These are phyloP conservation scores for Metarhizium sp. DNA, from an alignment of 2,329 filamentous ascomycete genomes.

Conservation along the genomic window DNA sequence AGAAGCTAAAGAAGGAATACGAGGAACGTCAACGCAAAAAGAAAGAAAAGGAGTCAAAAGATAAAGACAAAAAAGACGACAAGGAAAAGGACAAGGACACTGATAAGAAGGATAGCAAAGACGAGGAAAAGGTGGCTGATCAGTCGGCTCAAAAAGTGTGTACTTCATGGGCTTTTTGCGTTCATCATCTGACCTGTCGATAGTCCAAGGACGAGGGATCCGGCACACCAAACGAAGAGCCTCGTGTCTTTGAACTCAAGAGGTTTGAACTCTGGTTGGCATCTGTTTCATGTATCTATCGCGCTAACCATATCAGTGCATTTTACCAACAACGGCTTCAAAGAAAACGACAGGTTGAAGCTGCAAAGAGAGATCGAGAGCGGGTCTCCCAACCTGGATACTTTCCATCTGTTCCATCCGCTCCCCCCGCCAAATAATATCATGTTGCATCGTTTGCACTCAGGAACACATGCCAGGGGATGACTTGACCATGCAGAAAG, in stretches of 20 bases:
- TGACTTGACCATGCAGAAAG: not conserved
- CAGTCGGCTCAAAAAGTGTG: conserved; percentile 6
- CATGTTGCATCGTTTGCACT: not conserved
- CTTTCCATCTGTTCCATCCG: conserved; percentile 78
- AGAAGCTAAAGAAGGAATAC: conserved; percentile 65
- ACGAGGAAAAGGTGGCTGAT: conserved; percentile 18
- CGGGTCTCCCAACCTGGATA: conserved; percentile 66
- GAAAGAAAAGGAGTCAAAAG: conserved; percentile 56
- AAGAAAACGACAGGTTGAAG: conserved; percentile 45
- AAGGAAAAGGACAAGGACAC: conserved; percentile 24
- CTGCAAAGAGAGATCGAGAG: conserved; percentile 70
- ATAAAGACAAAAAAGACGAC: conserved; percentile 32
- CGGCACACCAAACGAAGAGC: conserved; percentile 47
- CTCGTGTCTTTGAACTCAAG: conserved; percentile 75
- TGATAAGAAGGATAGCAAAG: conserved; percentile 16
- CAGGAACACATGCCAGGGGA: not conserved
- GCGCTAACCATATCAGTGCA: conserved; percentile 37
- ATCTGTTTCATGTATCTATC: not conserved
- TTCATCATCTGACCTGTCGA: not conserved
- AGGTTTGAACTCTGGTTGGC: conserved; percentile 44
- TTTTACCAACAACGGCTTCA: conserved; percentile 83
- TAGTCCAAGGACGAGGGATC: conserved; percentile 14
- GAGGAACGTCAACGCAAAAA: conserved; percentile 63
- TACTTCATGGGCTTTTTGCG: not conserved
- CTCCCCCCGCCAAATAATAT: conserved; percentile 29